These are phyloP conservation scores for Penicillium sumatraense DNA, from an alignment of 2,329 filamentous ascomycete genomes.

Conservation along the genomic window DNA sequence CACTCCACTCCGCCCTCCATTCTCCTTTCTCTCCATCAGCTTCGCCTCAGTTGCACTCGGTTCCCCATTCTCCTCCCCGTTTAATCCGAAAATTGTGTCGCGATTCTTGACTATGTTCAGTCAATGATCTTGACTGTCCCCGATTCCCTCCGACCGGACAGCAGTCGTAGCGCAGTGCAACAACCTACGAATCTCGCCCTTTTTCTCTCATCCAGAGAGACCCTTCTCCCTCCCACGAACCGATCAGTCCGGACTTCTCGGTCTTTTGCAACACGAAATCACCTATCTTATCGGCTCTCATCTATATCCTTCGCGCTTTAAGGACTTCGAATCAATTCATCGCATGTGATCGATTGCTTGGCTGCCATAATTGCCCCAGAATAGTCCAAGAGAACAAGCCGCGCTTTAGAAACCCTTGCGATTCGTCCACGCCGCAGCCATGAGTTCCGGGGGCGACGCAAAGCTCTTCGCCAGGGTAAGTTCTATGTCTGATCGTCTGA, in stretches of 20 bases:
- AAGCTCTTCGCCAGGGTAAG: slow-evolving; percentile 98
- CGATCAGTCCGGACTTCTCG: neutral
- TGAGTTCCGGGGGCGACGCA: slow-evolving; percentile 85
- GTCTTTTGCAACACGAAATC: slow-evolving; percentile 8
- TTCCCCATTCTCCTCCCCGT: slow-evolving; percentile 14
- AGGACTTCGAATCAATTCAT: slow-evolving; percentile 9
- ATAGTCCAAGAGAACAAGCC: slow-evolving; percentile 12
- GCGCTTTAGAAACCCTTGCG: slow-evolving; percentile 10
- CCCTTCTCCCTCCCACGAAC: slow-evolving; percentile 9
- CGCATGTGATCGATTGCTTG: slow-evolving; percentile 26
- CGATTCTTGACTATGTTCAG: slow-evolving; percentile 15
- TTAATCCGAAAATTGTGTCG: neutral
- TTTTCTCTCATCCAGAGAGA: slow-evolving; percentile 18
- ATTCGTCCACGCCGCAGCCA: slow-evolving; percentile 42
- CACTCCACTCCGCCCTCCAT: slow-evolving; percentile 24
- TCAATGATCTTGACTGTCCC: slow-evolving; percentile 18
- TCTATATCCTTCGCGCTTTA: neutral
- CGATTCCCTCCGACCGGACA: slow-evolving; percentile 18
- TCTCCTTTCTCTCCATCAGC: slow-evolving; percentile 25
- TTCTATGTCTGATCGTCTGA: slow-evolving; percentile 37
- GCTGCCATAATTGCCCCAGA: slow-evolving; percentile 9
- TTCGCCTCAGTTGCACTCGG: neutral
- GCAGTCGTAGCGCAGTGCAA: slow-evolving; percentile 19
- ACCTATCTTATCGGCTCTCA: neutral
- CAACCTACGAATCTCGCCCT: slow-evolving; percentile 12